Percentiles rank a stretch among this genome's conserved stretches.
Conservation (phyloP, 129 eudicot genomes). For the Helianthus annuus region DNA sequence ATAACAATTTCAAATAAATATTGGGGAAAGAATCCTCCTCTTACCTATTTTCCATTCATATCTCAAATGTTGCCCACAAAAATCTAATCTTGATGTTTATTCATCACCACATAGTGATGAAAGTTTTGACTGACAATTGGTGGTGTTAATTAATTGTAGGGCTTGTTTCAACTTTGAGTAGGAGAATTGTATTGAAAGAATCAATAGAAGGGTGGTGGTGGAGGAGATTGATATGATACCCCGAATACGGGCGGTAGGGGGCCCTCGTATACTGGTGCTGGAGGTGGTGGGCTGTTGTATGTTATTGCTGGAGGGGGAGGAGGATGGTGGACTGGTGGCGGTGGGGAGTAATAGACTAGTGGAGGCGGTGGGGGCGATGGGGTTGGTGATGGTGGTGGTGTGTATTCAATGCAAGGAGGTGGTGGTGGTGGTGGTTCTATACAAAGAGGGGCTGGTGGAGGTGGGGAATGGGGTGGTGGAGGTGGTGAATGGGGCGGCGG, state of each 20-base stretch:
- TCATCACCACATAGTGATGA: constrained; percentile 39
- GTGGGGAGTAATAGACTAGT: constrained; percentile 35
- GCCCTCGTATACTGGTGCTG: constrained; percentile 60
- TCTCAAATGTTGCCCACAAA: constrained; percentile 29
- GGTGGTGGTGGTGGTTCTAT: constrained; percentile 51
- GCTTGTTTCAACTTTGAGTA: constrained; percentile 32
- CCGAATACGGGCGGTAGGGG: constrained; percentile 72
- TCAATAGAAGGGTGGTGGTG: constrained; percentile 92
- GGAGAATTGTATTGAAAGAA: constrained; percentile 51
- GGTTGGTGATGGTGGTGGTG: constrained; percentile 39
- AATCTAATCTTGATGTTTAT: constrained; percentile 19
- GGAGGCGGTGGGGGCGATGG: constrained; percentile 36
- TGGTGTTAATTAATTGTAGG: constrained; percentile 5
- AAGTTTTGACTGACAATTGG: background rate
- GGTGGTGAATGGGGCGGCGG: constrained; percentile 40
- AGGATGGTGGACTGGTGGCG: constrained; percentile 47
- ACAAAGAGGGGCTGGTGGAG: constrained; percentile 21
- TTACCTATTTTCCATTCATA: constrained; percentile 33
- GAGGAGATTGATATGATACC: constrained; percentile 78
- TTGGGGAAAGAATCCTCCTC: constrained; percentile 45
- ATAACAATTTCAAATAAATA: constrained; percentile 60
- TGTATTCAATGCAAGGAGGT: constrained; percentile 42
- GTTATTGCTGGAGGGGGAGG: constrained; percentile 40
- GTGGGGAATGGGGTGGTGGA: constrained; percentile 27
- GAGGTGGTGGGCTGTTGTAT: constrained; percentile 45